These are phyloP conservation scores for Annona cherimola DNA, from an alignment of 164 flowering plant species.

Conservation along the genomic window DNA sequence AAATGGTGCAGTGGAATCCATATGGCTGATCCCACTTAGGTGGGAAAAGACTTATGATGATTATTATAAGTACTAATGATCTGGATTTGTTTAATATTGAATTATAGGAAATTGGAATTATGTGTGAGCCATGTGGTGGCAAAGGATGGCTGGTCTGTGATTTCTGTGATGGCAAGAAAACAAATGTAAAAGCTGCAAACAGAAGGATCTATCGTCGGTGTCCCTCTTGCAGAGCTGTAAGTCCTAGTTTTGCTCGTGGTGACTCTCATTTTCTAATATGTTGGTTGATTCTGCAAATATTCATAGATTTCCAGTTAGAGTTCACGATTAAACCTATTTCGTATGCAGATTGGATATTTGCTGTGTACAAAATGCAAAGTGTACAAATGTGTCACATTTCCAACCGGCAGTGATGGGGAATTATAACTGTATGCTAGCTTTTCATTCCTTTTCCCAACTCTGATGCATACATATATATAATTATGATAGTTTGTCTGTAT, in stretches of 20 bases:
- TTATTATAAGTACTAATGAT: constrained; percentile 1
- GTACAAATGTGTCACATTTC: constrained; percentile 72
- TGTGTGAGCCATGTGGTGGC: constrained; percentile 77
- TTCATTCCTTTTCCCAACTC: neutral
- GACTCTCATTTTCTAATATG: too few relatives aligned
- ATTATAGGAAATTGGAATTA: constrained; percentile 45
- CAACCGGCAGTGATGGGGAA: constrained; percentile 42
- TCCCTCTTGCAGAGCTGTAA: constrained; percentile 89
- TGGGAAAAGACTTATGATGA: too few relatives aligned
- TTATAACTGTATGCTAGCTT: constrained; percentile 11
- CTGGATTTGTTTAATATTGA: constrained; percentile 7
- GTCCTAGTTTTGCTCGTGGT: constrained; percentile 14
- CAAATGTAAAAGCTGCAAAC: constrained; percentile 63
- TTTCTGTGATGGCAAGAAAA: constrained; percentile 80
- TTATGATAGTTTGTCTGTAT: neutral
- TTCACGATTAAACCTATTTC: neutral
- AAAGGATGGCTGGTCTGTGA: constrained; percentile 90
- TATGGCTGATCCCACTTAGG: too few relatives aligned
- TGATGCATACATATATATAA: neutral
- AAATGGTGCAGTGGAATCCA: too few relatives aligned
- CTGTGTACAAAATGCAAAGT: constrained; percentile 78
- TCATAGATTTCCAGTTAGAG: neutral
- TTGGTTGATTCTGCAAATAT: neutral
- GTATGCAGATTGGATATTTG: constrained; percentile 59
- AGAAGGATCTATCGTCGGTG: constrained; percentile 81